Evolutionary conservation across 2,329 filamentous ascomycete genomes (phyloP).

Genomic region (Juglanconis oblonga): DNA sequence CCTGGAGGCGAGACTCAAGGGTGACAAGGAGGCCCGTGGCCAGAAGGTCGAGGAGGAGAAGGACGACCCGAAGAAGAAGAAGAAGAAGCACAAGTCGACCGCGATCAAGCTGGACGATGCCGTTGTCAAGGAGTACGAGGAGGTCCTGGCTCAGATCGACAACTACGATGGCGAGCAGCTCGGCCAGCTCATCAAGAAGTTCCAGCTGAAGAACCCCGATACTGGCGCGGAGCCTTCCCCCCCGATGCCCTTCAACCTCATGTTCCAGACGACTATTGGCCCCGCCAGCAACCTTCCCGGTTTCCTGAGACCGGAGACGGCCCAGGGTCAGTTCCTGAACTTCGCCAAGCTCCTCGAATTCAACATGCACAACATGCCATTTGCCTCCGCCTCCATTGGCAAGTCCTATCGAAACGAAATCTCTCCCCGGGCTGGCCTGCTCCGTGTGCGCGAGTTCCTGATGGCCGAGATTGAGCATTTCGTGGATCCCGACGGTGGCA

Average conservation of each 20-base stretch:
- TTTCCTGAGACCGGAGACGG: conserved; percentile 89
- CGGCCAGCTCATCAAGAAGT: conserved; percentile 83
- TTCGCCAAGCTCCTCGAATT: conserved; percentile 95
- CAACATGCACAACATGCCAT: conserved; percentile 93
- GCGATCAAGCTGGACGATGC: conserved; percentile 84
- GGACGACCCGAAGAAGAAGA: conserved; percentile 74
- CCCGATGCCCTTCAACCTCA: conserved; percentile 93
- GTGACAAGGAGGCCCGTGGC: conserved; percentile 88
- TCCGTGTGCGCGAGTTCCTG: conserved; percentile 93
- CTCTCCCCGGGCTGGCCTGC: conserved; percentile 83
- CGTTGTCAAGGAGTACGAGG: conserved; percentile 85
- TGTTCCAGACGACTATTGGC: conserved; percentile 96
- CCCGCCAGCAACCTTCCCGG: conserved; percentile 84
- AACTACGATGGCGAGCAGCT: conserved; percentile 89
- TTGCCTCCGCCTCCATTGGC: conserved; percentile 94
- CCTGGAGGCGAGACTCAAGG: conserved; percentile 81
- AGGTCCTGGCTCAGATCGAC: conserved; percentile 87
- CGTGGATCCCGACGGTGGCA: conserved; percentile 89
- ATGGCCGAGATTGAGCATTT: conserved; percentile 99
- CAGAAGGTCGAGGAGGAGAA: conserved; percentile 76
- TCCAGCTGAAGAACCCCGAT: conserved; percentile 83
- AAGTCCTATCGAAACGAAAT: conserved; percentile 99
- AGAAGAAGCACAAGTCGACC: conserved; percentile 71
- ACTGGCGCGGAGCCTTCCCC: conserved; percentile 74
- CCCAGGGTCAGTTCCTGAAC: conserved; percentile 96